Percentiles rank a stretch among this genome's conserved stretches.
Conservation (phyloP, 2,329 filamentous ascomycete genomes). For the Drechslerella dactyloides region DNA sequence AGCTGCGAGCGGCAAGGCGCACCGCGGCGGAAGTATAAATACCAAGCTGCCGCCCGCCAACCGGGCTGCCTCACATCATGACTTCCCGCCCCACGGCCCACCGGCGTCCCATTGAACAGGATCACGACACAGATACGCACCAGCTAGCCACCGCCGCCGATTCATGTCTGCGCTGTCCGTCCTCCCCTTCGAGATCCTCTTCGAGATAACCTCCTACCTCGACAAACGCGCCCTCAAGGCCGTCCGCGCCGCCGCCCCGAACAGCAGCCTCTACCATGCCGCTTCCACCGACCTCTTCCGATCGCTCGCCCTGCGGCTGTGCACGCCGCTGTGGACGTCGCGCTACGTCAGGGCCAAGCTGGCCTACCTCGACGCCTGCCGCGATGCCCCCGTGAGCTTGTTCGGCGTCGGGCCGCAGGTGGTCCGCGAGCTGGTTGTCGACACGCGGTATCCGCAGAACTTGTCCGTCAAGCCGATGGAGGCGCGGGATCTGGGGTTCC, state of each 20-base stretch:
- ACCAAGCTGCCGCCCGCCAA: no score
- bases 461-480: not conserved
- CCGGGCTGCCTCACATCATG: no score
- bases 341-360: not conserved
- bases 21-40: no score
- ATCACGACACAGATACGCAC: not conserved
- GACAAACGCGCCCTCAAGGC: not conserved
- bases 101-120: no score
- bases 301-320: not conserved
- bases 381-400: not conserved
- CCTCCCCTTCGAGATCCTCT: slow-evolving; percentile 1
- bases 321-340: slow-evolving; percentile 1
- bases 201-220: slow-evolving; percentile 4
- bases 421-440: not conserved
- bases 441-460: not conserved
- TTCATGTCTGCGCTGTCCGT: not conserved
- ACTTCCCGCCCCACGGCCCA: no score
- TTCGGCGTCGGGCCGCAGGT: not conserved
- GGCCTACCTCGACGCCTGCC: not conserved
- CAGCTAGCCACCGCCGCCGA: not conserved
- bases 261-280: not conserved
- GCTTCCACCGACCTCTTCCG: not conserved
- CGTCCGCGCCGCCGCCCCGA: not conserved
- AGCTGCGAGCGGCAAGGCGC: no score
- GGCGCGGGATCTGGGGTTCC: not conserved